Evolutionary conservation across 2,329 filamentous ascomycete species (phyloP), one percentile per base, ranked within the genome.

Genomic region (Pseudogymnoascus sp.): DNA sequence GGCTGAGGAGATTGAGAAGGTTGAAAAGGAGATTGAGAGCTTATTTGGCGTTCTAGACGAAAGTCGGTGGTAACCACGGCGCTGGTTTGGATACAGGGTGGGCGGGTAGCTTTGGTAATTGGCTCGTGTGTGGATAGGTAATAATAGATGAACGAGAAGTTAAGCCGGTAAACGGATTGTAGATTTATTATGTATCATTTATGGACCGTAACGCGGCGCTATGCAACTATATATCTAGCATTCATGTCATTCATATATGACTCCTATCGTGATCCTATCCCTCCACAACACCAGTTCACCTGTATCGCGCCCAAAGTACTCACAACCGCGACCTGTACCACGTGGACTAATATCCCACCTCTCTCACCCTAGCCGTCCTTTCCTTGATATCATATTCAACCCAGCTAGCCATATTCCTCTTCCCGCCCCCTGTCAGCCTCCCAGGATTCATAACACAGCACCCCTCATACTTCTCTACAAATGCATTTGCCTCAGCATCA

Each of bases 401-500:
- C 93, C 95, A 97, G 66, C 87, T 82, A 5, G 86, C 89, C 5
- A 88, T 84, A 3, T 87, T 86, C 66, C 85, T 84, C 62, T 87
- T 82, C 0, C 87, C 88, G 0, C 84, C 79, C 0, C 90, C 86
- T 23, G 96, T 81, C 60, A 99, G 75, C 59, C 83, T 82, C 5
- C 92, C 91, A 0, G 95, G 93, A 73, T 99, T 99, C 84, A 99
- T 88, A 36, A 97, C 93, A 77, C 95, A 90, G 72, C 95, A 97
- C 0, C 93, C 93, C 75, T 96, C 93, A 72, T 97, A 97, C 12
- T 90, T 96, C 67, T 97, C 80, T 62, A 88, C 89, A 71, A 96
- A 99, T 0, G 91, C 83, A 12, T 90, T 87, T 8, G 88, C 87
- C 43, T 93, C 90, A 0, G 88, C 80, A 76, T 99, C 95, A 1